Evolutionary conservation across 441 rosid genomes (phyloP).

Genomic region (Syzygium malaccense): DNA sequence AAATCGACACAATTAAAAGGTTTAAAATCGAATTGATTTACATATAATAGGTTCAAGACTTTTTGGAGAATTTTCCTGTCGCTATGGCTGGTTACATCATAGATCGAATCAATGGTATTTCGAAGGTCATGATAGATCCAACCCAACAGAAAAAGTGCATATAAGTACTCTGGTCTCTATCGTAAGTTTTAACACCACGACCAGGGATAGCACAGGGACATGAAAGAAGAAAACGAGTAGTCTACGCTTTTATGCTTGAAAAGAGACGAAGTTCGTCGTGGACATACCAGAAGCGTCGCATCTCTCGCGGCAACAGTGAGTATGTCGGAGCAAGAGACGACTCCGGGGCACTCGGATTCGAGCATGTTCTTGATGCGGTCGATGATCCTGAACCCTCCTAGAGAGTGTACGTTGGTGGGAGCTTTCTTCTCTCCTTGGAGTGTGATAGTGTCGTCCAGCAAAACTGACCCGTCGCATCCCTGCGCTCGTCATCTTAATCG

Average conservation of each 20-base stretch:
- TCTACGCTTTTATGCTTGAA: not conserved
- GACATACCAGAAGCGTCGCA: conserved; percentile 67
- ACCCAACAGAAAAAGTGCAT: no score
- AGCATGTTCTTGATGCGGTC: conserved; percentile 84
- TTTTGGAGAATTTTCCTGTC: no score
- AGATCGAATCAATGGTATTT: not conserved
- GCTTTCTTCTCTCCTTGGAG: conserved; percentile 76
- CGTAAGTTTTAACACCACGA: not conserved
- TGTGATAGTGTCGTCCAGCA: conserved; percentile 40
- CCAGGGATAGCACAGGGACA: not conserved
- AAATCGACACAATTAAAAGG: no score
- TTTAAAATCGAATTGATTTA: no score
- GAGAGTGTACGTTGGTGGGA: conserved; percentile 36
- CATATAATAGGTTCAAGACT: no score
- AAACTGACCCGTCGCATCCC: conserved; percentile 73
- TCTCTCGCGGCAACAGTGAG: conserved; percentile 92
- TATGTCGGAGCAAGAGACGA: conserved; percentile 85
- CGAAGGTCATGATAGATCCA: not conserved
- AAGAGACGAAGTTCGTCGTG: not conserved
- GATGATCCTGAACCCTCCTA: conserved; percentile 54
- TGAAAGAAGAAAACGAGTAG: not conserved
- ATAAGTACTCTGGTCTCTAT: no score
- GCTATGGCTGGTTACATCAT: not conserved
- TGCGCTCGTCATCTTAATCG: not conserved
- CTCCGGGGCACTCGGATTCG: conserved; percentile 89